A percentile compares a stretch with the other conserved stretches of the same genome.
Evolutionary conservation across 2,329 filamentous ascomycete genomes (phyloP).

Genomic region (Celoporthe dispersa): DNA sequence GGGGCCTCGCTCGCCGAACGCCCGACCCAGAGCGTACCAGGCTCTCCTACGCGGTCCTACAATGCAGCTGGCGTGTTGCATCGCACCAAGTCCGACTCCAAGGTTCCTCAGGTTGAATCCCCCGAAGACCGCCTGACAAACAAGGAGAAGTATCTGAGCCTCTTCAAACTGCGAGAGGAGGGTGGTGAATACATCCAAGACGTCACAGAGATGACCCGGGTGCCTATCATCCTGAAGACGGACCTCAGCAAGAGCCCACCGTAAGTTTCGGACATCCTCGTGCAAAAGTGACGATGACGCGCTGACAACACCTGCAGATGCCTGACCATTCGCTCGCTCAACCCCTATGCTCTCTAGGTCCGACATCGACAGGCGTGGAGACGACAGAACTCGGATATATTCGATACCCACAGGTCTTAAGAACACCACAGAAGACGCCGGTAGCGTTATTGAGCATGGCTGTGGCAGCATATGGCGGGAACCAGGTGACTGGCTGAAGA

Average conservation of each 20-base stretch:
- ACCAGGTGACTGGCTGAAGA: not conserved
- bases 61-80: slow-evolving; percentile 71
- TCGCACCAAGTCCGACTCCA: slow-evolving; percentile 92
- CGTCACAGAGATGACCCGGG: slow-evolving; percentile 94
- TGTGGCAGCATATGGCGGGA: not conserved
- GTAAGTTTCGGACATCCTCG: slow-evolving; percentile 69
- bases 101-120: slow-evolving; percentile 75
- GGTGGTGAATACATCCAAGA: slow-evolving; percentile 97
- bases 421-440: not conserved
- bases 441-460: not conserved
- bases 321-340: slow-evolving; percentile 81
- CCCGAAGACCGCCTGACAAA: slow-evolving; percentile 81
- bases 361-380: slow-evolving; percentile 30
- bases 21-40: slow-evolving; percentile 92
- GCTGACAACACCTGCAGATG: slow-evolving; percentile 55
- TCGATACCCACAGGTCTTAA: not conserved
- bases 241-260: slow-evolving; percentile 98
- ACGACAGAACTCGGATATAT: not conserved
- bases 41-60: slow-evolving; percentile 81
- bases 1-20: slow-evolving; percentile 89
- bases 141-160: slow-evolving; percentile 94
- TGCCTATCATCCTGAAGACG: slow-evolving; percentile 98
- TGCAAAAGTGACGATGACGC: not conserved
- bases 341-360: slow-evolving; percentile 68
- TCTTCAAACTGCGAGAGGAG: slow-evolving; percentile 89